Conservation (phyloP, 768 basidiomycete species). For the Mycena vulgaris region DNA sequence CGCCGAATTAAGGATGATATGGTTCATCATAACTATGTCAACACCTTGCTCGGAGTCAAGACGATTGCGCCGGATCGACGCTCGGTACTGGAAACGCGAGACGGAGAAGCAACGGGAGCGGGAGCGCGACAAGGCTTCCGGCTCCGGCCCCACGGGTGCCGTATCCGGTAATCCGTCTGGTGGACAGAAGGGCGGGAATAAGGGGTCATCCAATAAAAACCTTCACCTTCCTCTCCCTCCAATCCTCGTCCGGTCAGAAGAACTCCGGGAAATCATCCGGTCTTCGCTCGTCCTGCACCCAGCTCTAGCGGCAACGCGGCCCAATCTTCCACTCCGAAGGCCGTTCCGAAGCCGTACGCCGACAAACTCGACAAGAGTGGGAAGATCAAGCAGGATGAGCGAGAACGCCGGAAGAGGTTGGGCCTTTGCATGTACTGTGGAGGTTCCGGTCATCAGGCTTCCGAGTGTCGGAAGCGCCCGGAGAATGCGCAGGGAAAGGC, state of each 20-base stretch:
- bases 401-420: conserved; percentile 38
- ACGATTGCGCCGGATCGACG: conserved; percentile 17
- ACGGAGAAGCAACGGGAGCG: conserved; percentile 7
- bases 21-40: conserved; percentile 19
- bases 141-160: not conserved
- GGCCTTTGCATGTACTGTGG: conserved; percentile 57
- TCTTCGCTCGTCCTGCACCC: no score
- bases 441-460: conserved; percentile 43
- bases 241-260: no score
- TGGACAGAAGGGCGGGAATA: not conserved
- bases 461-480: conserved; percentile 41
- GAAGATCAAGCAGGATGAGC: conserved; percentile 45
- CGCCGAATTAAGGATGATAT: conserved; percentile 31
- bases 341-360: conserved; percentile 8
- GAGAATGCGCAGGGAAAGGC: not conserved
- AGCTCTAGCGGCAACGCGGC: no score
- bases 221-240: not conserved
- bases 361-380: not conserved
- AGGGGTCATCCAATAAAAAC: not conserved
- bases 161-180: no score
- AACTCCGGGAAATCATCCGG: no score
- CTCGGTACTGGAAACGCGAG: conserved; percentile 38
- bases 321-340: no score
- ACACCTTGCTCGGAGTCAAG: not conserved
- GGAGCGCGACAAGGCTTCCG: not conserved